Conservation (phyloP, 345 rosid genomes). For the Boechera divaricarpa region DNA sequence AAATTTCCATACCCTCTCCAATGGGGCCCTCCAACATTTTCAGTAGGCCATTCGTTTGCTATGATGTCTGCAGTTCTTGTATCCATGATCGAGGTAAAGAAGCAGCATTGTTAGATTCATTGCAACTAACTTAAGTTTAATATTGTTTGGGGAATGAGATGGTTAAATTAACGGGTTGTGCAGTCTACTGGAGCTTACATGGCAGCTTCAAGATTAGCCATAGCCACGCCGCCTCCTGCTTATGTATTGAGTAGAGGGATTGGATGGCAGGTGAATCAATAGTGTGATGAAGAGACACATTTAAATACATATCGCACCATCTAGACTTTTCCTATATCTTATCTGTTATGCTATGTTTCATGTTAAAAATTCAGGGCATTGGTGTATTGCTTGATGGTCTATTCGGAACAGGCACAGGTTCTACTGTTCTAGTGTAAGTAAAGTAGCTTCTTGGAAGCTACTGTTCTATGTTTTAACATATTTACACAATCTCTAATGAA, state of each 20-base stretch:
- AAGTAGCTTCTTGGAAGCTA: not conserved
- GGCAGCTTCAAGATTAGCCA: slow-evolving; percentile 95
- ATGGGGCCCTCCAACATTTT: slow-evolving; percentile 99
- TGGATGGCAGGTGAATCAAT: slow-evolving; percentile 87
- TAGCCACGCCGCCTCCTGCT: slow-evolving; percentile 99
- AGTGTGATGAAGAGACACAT: not conserved
- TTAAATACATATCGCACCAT: not conserved
- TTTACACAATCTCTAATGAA: not conserved
- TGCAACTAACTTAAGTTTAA: not conserved
- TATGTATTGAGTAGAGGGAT: slow-evolving; percentile 94
- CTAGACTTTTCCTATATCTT: not conserved
- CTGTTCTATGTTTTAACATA: not conserved
- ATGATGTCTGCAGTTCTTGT: slow-evolving; percentile 97
- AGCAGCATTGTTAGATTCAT: not conserved
- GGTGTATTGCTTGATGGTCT: slow-evolving; percentile 92
- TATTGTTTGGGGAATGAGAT: not conserved
- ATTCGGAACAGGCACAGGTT: slow-evolving; percentile 93
- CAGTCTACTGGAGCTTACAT: slow-evolving; percentile 96
- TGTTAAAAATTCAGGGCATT: slow-evolving; percentile 61
- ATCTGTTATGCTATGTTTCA: not conserved
- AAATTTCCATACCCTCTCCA: slow-evolving; percentile 96
- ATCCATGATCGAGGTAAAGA: slow-evolving; percentile 86
- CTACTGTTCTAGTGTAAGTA: slow-evolving; percentile 90
- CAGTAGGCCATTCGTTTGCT: slow-evolving; percentile 92
- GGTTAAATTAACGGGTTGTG: slow-evolving; percentile 7